Base-by-base conservation (phyloP, 768 basidiomycete genomes). In the Boletus huronensis region DNA sequence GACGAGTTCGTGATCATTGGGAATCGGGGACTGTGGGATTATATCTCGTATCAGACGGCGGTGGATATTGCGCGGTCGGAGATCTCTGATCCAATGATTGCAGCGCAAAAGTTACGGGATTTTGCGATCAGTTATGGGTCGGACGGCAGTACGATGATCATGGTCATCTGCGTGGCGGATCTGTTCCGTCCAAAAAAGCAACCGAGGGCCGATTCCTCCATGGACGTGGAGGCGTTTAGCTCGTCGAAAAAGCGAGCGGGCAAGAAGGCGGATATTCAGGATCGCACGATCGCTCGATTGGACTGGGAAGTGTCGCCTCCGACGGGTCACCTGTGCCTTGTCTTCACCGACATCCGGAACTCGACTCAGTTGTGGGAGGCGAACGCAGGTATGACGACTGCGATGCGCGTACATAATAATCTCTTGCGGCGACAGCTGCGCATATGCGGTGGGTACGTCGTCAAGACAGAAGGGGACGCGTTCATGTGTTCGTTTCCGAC, bases 401-500 rank as follows among this genome's bases (percentile, higher is more conserved):
- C 95, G 3, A 95, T 97, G 79, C 83, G 85, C 26, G 72, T 93
- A 60, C 97, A 99, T 73, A 95, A 98, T 68, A 79, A 75, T 48
- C 77, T 98, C 23, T 79, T 98, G 43, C 85, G 97, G 21, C 81
- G 95, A 6, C 85, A 88, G 56, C 75, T 98, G 31, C 84, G 96
- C 28, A 78, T 88, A 39, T 95, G 94, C 63, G 94, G 94, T 28
- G 97, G 97, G 1, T 99, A 98, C 70, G 93, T 98, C 73, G 96
- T 98, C 65, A 99, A 99, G 74, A 99, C 97, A 11, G 97, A 99
- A 85, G 97, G 97, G 28, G 97, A 98, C 65, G 86, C 96, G 0
- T 99, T 99, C 77, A 95, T 99, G 90, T 94, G 94, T 50, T 93
- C 96, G 21, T 99, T 99, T 80, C 90, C 92, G 3, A 90, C 86